A percentile compares a stretch with the other conserved stretches of the same genome.
Evolutionary conservation across 345 rosid genomes (phyloP).

Genomic region (Raphanus sativus): DNA sequence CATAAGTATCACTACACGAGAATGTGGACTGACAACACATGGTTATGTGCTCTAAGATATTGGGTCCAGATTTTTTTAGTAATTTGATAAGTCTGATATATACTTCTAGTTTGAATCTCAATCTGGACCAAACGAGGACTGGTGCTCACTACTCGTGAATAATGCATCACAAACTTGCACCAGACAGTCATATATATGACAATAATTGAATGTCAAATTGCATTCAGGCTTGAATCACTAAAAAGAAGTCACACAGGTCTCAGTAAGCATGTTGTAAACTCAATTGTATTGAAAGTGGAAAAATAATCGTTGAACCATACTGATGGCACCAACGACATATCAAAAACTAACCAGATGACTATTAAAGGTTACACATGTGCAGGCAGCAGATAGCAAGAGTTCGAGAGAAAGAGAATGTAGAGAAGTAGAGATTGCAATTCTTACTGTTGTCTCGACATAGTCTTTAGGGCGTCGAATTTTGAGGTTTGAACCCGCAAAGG

Average conservation of each 20-base stretch:
- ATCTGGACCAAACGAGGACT: conserved; percentile 17
- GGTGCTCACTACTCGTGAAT: conserved; percentile 12
- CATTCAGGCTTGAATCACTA: background rate
- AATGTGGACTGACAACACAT: conserved; percentile 10
- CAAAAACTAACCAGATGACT: conserved; percentile 16
- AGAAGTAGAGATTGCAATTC: no score
- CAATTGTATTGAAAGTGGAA: conserved; percentile 9
- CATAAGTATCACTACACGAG: background rate
- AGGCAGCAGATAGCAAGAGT: conserved; percentile 24
- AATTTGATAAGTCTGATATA: background rate
- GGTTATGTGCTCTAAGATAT: conserved; percentile 12
- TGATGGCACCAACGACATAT: conserved; percentile 8
- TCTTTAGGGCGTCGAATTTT: conserved; percentile 88
- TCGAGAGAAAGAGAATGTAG: conserved; percentile 8
- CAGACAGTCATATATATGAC: background rate
- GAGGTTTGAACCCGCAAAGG: conserved; percentile 60
- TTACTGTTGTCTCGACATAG: conserved; percentile 77
- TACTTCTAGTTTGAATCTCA: conserved; percentile 2
- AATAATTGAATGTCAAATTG: background rate
- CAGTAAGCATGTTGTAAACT: conserved; percentile 12
- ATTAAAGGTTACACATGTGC: background rate
- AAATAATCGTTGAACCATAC: conserved; percentile 14
- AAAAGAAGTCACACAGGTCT: conserved; percentile 9
- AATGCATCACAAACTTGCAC: conserved; percentile 15
- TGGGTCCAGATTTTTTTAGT: conserved; percentile 4